Conservation (phyloP, 306 rosid genomes). For the Oemleria cerasiformis region DNA sequence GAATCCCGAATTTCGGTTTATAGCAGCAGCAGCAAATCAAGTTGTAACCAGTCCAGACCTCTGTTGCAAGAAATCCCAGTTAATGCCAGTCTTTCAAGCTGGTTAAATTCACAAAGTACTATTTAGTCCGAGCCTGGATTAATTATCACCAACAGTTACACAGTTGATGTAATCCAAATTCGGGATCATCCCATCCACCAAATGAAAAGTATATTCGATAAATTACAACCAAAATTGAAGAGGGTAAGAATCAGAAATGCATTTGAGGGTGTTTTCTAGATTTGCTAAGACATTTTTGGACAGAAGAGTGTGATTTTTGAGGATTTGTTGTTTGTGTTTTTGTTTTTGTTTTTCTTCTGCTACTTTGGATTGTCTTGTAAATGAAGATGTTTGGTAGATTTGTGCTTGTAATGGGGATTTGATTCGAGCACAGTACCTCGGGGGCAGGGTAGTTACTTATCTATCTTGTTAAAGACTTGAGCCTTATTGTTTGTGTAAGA, state of each 20-base stretch:
- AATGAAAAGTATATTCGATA: background rate
- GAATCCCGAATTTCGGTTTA: constrained; percentile 24
- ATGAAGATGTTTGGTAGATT: constrained; percentile 33
- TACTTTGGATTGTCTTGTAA: constrained; percentile 32
- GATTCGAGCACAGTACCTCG: too few species aligned
- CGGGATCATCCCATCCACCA: background rate
- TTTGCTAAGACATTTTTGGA: constrained; percentile 22
- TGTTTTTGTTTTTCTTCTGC: constrained; percentile 32
- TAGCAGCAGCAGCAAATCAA: constrained; percentile 19
- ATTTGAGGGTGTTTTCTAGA: constrained; percentile 15
- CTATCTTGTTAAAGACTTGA: too few species aligned
- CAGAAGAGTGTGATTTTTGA: constrained; percentile 29
- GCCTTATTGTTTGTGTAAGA: constrained; percentile 21
- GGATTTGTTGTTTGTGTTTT: constrained; percentile 31
- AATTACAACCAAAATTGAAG: constrained; percentile 15
- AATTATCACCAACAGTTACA: constrained; percentile 8
- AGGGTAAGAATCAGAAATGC: background rate
- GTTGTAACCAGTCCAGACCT: constrained; percentile 45
- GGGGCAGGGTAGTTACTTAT: too few species aligned
- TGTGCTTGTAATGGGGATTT: background rate
- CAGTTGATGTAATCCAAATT: background rate
- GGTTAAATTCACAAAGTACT: constrained; percentile 51
- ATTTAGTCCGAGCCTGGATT: constrained; percentile 24
- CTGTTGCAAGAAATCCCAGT: constrained; percentile 57
- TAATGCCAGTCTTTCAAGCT: constrained; percentile 76